Conservation (phyloP, 139 green algal genomes). For the Micractinium conductrix region DNA sequence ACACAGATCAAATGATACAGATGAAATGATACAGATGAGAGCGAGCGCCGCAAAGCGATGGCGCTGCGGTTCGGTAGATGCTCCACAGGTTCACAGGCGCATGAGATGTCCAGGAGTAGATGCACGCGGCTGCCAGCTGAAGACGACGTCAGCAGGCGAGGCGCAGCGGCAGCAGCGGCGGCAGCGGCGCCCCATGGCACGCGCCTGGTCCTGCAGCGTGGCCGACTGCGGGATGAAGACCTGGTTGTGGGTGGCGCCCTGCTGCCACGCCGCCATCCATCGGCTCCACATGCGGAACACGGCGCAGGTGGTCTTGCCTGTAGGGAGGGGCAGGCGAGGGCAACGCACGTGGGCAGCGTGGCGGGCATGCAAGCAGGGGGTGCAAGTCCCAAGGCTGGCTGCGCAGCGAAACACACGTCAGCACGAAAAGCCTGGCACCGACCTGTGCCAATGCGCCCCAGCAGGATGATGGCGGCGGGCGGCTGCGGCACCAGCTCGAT, state of each 20-base stretch:
- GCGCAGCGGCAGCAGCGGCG: no score
- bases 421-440: not conserved
- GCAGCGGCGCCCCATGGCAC: no score
- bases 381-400: not conserved
- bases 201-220: slow-evolving; percentile 67
- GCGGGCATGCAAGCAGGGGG: not conserved
- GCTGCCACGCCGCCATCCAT: slow-evolving; percentile 49
- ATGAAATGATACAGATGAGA: no score
- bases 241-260: slow-evolving; percentile 4
- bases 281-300: slow-evolving; percentile 71
- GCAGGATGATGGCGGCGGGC: slow-evolving; percentile 68
- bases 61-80: no score
- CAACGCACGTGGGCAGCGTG: not conserved
- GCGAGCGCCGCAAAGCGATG: no score
- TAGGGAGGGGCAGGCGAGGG: not conserved
- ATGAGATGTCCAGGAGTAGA: no score
- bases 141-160: no score
- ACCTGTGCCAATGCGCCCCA: slow-evolving; percentile 71
- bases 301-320: slow-evolving; percentile 77
- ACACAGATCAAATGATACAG: no score
- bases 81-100: no score
- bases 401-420: not conserved
- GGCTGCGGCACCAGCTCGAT: slow-evolving; percentile 57
- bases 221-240: slow-evolving; percentile 76
- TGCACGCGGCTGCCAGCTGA: no score